Base-by-base conservation (phyloP, 306 rosid species). In the Pachyrhizus erosus region DNA sequence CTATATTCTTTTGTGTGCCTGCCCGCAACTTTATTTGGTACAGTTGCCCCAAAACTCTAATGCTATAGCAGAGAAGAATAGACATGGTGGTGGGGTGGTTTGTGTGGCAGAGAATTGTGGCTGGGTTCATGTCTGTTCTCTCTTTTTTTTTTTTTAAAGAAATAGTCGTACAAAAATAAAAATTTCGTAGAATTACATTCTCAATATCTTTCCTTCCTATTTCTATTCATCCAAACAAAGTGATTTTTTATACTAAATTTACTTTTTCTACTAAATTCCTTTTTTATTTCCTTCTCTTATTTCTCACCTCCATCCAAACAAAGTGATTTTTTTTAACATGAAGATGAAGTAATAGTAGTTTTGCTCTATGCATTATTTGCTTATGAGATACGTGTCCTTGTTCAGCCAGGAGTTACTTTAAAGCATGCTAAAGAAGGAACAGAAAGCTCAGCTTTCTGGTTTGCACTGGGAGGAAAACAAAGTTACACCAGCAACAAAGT, bases 381-480 rank as follows among this genome's bases (percentile, higher is more conserved):
- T 78, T 51, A 76, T 64, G 76, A 80, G 73, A 55, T 42, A 76
- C 75, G 9, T 75, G 18, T 62, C 71, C 45, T 46, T 87, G 80
- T 88, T 88, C 97, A 93, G 99, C 98, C 98, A 66, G 98, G 98
- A 88, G 94, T 83, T 86, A 2, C 94, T 75, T 40, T 89, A 62
- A 95, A 95, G 83, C 96, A 90, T 84, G 91, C 93, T 33, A 95
- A 92, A 87, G 98, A 95, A 91, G 97, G 97, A 85, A 95, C 97
- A 82, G 98, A 93, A 90, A 93, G 89, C 87, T 91, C 98, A 77
- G 43, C 93, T 75, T 95, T 95, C 94, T 95, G 98, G 99, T 86
- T 65, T 87, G 89, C 94, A 37, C 88, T 95, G 49, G 99, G 99
- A 79, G 99, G 97, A 73, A 95, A 93, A 88, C 94, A 95, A 93